Percentiles rank a stretch among this genome's conserved stretches.
phyloP scores from a whole-genome alignment of 257 asterid species.

The Salvia hispanica region DNA sequence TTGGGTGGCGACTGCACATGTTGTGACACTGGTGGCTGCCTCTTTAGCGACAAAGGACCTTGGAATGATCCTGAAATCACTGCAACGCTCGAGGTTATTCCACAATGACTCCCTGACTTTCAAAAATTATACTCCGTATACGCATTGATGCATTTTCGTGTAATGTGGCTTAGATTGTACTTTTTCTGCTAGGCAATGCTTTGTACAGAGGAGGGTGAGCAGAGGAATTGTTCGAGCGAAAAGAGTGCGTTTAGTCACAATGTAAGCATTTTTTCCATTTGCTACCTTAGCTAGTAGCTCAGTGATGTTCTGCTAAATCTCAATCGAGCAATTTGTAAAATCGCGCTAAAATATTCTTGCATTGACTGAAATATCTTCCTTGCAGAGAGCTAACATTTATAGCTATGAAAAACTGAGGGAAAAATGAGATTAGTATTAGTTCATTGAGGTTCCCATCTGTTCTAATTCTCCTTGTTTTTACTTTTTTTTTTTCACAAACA shows the following conservation, averaged over 20 bases:
- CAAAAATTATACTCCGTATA: too few relatives aligned
- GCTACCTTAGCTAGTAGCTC: too few relatives aligned
- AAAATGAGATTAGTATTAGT: too few relatives aligned
- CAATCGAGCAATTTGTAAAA: neutral
- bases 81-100: conserved; percentile 48
- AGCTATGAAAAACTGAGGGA: too few relatives aligned
- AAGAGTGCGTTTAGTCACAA: conserved; percentile 30
- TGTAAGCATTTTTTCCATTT: conserved; percentile 32
- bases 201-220: conserved; percentile 32
- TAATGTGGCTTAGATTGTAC: neutral
- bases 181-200: conserved; percentile 47
- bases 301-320: too few relatives aligned
- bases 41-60: conserved; percentile 73
- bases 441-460: too few relatives aligned
- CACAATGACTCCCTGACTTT: neutral
- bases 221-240: neutral
- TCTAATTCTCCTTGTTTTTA: neutral
- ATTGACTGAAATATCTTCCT: neutral
- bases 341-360: neutral
- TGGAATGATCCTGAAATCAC: conserved; percentile 70
- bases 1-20: conserved; percentile 73
- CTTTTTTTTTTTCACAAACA: neutral
- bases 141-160: neutral
- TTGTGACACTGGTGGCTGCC: conserved; percentile 57
- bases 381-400: too few relatives aligned